Conservation (phyloP, 2,329 filamentous ascomycete species). For the Aspergillus luchuensis region DNA sequence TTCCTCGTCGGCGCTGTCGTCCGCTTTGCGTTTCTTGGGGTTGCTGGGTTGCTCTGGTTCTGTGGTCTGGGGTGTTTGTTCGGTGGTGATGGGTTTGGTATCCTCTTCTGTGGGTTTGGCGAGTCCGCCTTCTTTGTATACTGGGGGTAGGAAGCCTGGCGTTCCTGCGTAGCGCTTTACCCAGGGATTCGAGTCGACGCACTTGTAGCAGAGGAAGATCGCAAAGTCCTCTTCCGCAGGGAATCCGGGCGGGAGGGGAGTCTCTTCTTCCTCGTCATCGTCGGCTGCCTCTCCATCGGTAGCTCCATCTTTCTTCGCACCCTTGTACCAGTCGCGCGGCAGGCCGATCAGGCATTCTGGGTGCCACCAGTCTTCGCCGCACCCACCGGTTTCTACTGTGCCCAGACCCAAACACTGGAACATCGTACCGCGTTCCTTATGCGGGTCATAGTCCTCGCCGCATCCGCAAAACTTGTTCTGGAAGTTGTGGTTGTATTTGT, state of each 20-base stretch:
- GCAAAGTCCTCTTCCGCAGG: constrained; percentile 88
- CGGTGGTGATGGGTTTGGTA: not conserved
- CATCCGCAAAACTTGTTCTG: constrained; percentile 91
- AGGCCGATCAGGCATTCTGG: constrained; percentile 86
- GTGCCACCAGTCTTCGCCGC: constrained; percentile 98
- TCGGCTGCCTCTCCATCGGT: constrained; percentile 21
- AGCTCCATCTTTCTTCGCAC: constrained; percentile 20
- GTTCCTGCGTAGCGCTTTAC: constrained; percentile 84
- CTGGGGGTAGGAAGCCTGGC: constrained; percentile 73
- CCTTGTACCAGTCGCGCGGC: constrained; percentile 65
- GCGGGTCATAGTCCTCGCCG: constrained; percentile 80
- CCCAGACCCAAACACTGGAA: constrained; percentile 92
- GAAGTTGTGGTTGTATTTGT: constrained; percentile 96
- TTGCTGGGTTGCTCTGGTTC: constrained; percentile 22
- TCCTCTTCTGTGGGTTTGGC: constrained; percentile 8
- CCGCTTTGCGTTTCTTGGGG: constrained; percentile 68
- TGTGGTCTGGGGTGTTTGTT: not conserved
- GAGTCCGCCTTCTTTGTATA: constrained; percentile 54
- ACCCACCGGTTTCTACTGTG: constrained; percentile 77
- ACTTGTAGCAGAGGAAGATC: constrained; percentile 91
- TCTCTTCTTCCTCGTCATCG: constrained; percentile 54
- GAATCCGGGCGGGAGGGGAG: constrained; percentile 79
- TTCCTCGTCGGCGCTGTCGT: constrained; percentile 37
- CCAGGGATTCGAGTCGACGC: constrained; percentile 84
- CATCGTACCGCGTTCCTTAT: constrained; percentile 94